phyloP scores from a whole-genome alignment of 2,329 filamentous ascomycete species.

The Ophiostoma montium region DNA sequence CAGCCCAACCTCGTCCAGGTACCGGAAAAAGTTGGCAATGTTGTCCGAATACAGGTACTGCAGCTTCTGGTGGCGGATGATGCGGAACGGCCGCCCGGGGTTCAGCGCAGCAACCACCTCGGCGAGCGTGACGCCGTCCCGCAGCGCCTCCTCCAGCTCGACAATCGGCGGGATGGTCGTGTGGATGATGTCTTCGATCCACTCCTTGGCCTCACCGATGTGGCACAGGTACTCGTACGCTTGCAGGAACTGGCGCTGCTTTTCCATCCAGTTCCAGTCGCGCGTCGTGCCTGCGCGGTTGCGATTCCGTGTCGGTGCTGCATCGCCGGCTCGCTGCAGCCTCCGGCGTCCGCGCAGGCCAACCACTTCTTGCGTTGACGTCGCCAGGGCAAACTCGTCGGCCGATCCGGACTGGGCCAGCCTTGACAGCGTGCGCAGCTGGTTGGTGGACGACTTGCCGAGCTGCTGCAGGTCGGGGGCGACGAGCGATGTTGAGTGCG shows the following conservation, averaged over 20 bases:
- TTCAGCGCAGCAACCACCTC: conserved; percentile 86
- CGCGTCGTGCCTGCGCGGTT: conserved; percentile 55
- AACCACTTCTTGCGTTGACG: conserved; percentile 69
- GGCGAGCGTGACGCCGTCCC: conserved; percentile 86
- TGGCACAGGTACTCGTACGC: conserved; percentile 98
- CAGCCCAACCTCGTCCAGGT: conserved; percentile 78
- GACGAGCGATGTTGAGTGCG: conserved; percentile 32
- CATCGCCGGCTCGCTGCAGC: conserved; percentile 57
- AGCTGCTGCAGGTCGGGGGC: conserved; percentile 67
- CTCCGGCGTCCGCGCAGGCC: conserved; percentile 74
- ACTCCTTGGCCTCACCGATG: conserved; percentile 97
- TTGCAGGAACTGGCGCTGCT: conserved; percentile 88
- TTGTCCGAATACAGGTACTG: conserved; percentile 97
- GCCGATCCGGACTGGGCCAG: conserved; percentile 61
- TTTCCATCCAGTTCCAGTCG: conserved; percentile 94
- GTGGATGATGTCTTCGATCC: conserved; percentile 87
- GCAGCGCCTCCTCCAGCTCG: conserved; percentile 78
- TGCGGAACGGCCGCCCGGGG: conserved; percentile 59
- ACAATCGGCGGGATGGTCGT: conserved; percentile 82
- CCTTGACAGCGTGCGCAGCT: conserved; percentile 75
- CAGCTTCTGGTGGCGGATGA: conserved; percentile 72
- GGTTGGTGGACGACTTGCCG: conserved; percentile 76
- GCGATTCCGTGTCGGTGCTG: conserved; percentile 30
- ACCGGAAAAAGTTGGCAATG: conserved; percentile 89
- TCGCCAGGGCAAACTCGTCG: conserved; percentile 69